Conservation (phyloP, 257 asterid species). For the Solanum habrochaites region DNA sequence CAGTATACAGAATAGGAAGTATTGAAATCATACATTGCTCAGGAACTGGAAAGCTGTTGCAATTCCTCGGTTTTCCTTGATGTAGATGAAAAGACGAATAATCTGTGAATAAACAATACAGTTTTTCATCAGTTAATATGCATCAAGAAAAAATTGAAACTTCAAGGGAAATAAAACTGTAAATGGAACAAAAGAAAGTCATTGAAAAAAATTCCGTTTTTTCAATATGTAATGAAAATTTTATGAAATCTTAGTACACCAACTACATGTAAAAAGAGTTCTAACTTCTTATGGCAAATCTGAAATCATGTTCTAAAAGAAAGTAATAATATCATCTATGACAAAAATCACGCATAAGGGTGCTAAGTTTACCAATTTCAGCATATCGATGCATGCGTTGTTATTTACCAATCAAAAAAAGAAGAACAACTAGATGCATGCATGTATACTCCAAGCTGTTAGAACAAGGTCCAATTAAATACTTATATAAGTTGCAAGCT, state of each 20-base stretch:
- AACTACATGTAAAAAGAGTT: background rate
- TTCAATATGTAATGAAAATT: background rate
- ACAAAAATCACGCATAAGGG: background rate
- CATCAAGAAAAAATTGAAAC: background rate
- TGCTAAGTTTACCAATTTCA: background rate
- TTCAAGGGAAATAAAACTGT: background rate
- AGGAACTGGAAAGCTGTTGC: conserved; percentile 77
- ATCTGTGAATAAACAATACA: conserved; percentile 42
- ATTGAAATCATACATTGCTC: conserved; percentile 63
- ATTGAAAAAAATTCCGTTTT: background rate
- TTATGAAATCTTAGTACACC: background rate
- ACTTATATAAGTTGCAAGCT: background rate
- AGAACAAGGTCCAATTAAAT: background rate
- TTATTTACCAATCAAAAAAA: background rate
- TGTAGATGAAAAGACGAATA: conserved; percentile 69
- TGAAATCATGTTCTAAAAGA: background rate
- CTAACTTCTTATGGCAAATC: background rate
- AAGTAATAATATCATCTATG: background rate
- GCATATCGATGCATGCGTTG: background rate
- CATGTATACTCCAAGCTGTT: background rate
- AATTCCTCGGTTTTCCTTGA: conserved; percentile 77
- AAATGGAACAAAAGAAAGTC: background rate
- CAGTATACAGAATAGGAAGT: conserved; percentile 6
- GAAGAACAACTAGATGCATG: background rate
- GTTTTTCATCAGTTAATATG: background rate